Percentiles rank a stretch among this genome's conserved stretches.
These are phyloP conservation scores for Grosmannia clavigera DNA, from an alignment of 2,329 filamentous ascomycete species.

Conservation along the genomic window DNA sequence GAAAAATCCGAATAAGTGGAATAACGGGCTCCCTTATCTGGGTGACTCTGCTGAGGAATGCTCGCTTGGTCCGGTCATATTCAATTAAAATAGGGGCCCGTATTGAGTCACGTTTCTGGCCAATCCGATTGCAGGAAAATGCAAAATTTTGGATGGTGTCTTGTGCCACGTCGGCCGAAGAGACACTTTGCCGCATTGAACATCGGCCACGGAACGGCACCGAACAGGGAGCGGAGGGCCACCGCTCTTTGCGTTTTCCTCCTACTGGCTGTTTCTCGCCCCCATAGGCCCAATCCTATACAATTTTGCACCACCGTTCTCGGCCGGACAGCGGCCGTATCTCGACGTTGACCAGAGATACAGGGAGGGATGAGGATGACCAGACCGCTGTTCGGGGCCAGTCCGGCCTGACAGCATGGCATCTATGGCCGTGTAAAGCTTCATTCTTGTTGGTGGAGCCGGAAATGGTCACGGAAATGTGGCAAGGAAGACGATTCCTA, in stretches of 20 bases:
- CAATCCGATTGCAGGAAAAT: neutral
- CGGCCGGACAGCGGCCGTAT: neutral
- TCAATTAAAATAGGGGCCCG: neutral
- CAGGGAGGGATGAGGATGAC: neutral
- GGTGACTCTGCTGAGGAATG: too few relatives aligned
- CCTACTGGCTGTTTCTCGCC: neutral
- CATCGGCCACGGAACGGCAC: neutral
- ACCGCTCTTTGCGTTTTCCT: neutral
- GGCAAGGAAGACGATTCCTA: neutral
- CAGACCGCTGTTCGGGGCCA: neutral
- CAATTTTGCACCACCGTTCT: neutral
- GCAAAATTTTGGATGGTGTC: neutral
- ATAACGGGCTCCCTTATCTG: too few relatives aligned
- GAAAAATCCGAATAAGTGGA: too few relatives aligned
- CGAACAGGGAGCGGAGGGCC: neutral
- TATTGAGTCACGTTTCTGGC: neutral
- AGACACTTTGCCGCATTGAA: neutral
- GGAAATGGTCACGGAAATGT: neutral
- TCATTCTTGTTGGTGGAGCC: neutral
- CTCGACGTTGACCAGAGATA: neutral
- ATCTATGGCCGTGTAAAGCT: neutral
- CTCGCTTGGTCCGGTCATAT: too few relatives aligned
- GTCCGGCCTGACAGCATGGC: neutral
- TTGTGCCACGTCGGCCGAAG: neutral
- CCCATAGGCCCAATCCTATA: neutral